These are phyloP conservation scores for Athelia psychrophila DNA, from an alignment of 1,284 basidiomycete genomes.

Conservation along the genomic window DNA sequence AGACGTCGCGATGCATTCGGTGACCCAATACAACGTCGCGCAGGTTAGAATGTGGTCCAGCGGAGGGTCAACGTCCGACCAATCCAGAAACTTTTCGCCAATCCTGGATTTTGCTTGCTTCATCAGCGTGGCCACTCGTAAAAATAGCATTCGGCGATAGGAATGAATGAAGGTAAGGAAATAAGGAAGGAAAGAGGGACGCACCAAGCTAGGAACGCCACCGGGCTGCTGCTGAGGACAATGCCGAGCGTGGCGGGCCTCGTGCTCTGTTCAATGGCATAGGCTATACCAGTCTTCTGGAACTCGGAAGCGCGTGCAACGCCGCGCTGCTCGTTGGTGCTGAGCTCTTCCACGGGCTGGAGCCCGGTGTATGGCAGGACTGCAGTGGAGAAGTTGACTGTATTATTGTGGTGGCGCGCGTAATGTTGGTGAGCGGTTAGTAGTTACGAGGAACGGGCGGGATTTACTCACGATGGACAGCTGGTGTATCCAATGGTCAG, in stretches of 20 bases:
- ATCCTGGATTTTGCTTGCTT: constrained; percentile 2
- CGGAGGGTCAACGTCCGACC: constrained; percentile 7
- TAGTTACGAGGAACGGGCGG: no score
- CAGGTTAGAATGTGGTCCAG: constrained; percentile 5
- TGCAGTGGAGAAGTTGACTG: background rate
- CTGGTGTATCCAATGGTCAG: no score
- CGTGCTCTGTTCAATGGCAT: constrained; percentile 5
- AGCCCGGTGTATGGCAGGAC: background rate
- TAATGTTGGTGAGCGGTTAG: background rate
- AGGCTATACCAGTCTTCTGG: background rate
- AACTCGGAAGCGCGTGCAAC: background rate
- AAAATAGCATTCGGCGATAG: background rate
- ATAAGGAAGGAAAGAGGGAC: constrained; percentile 2
- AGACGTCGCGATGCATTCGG: constrained; percentile 6
- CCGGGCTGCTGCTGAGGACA: constrained; percentile 8
- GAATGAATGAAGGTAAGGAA: no score
- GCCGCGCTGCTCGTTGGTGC: background rate
- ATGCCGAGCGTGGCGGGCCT: constrained; percentile 8
- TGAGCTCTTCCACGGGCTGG: background rate
- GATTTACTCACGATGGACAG: background rate
- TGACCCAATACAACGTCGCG: constrained; percentile 11
- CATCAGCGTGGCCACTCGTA: background rate
- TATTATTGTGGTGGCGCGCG: no score
- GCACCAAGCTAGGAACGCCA: constrained; percentile 11
- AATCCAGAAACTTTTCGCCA: constrained; percentile 9